Conservation (phyloP, 164 flowering plant species). For the Santalum album region DNA sequence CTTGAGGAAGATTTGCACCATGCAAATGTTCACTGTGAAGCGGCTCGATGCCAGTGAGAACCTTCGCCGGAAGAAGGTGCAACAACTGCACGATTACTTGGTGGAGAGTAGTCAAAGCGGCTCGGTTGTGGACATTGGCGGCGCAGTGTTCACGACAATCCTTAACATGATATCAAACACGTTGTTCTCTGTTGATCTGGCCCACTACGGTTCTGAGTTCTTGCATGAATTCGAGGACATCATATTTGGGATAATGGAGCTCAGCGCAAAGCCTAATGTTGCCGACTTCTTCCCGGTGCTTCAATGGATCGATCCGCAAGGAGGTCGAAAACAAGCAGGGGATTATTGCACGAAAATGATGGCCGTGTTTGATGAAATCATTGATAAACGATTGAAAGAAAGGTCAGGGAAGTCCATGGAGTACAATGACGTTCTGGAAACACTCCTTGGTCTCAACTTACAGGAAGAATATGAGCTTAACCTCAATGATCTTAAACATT, state of each 20-base stretch:
- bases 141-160: not conserved
- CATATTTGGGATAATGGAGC: not conserved
- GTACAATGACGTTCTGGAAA: slow-evolving; percentile 18
- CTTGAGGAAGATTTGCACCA: not conserved
- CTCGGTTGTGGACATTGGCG: not conserved
- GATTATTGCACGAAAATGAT: not conserved
- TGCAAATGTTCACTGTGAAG: not conserved
- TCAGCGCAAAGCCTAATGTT: not conserved
- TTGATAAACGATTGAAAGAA: not conserved
- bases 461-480: slow-evolving; percentile 10
- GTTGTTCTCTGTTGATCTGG: not conserved
- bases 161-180: not conserved
- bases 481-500: not conserved
- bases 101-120: not conserved
- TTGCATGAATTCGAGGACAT: not conserved
- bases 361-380: not conserved
- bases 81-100: not conserved
- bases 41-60: not conserved
- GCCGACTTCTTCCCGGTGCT: not conserved
- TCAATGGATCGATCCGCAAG: not conserved
- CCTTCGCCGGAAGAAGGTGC: not conserved
- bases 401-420: not conserved
- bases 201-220: not conserved
- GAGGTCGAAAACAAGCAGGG: not conserved
- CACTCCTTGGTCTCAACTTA: slow-evolving; percentile 8